Evolutionary conservation across 2,329 filamentous ascomycete genomes (phyloP).

Genomic region (Monilinia fructigena): DNA sequence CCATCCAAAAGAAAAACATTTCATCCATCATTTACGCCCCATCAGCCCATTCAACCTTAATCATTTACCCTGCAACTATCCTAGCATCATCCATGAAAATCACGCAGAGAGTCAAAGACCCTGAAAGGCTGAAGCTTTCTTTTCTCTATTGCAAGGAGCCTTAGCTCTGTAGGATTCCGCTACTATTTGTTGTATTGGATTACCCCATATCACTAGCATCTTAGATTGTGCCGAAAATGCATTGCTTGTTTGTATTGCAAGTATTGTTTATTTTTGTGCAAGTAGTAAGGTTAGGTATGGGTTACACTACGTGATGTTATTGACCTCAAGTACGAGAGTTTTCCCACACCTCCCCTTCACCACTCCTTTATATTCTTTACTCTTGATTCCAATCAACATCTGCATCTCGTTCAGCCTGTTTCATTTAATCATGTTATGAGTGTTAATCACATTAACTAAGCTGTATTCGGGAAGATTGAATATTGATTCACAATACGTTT

Average conservation of each 20-base stretch:
- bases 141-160: too few species aligned
- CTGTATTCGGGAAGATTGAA: slow-evolving; percentile 5
- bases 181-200: not conserved
- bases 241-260: not conserved
- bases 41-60: slow-evolving; percentile 12
- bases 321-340: not conserved
- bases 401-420: not conserved
- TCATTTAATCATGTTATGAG: not conserved
- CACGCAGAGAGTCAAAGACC: slow-evolving; percentile 2
- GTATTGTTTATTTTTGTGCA: not conserved
- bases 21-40: not conserved
- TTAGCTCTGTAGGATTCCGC: not conserved
- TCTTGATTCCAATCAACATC: not conserved
- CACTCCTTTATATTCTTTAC: not conserved
- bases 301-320: not conserved
- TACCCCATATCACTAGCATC: not conserved
- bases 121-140: slow-evolving; percentile 13
- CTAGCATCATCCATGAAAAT: not conserved
- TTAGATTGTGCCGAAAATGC: not conserved
- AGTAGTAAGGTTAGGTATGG: not conserved
- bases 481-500: not conserved
- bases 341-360: not conserved
- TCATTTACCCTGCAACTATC: not conserved
- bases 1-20: not conserved
- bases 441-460: not conserved